Base-by-base conservation (phyloP, 2,329 filamentous ascomycete species). In the Aspergillus fumigatiaffinis region DNA sequence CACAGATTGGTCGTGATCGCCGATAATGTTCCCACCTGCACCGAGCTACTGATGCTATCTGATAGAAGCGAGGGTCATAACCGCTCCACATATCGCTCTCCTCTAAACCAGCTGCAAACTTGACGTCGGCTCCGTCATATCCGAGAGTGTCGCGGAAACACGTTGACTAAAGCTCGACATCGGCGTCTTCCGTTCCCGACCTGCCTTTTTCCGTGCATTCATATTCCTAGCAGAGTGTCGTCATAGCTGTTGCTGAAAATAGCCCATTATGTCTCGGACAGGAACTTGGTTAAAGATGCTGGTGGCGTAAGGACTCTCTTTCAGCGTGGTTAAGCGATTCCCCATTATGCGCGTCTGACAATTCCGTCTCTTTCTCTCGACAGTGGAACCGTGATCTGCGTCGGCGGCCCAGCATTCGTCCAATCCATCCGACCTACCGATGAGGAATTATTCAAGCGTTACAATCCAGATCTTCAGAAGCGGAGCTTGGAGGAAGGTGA, bases 391-490 rank as follows among this genome's bases (percentile, higher is more conserved):
- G 75, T 81, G 50, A 80, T 94, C 66, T 87, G 86, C 68, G 82
- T 97, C 58, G 94, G 94, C 53, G 94, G 94, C 3, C 94, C 94
- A 25, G 88, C 89, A 17, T 79, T 97, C 53, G 89, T 93, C 47
- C 84, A 87, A 76, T 96, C 87, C 46, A 63, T 79, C 56, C 75
- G 76, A 28, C 94, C 94, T 2, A 88, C 89, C 12, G 92, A 97
- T 66, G 94, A 97, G 75, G 92, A 97, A 77, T 83, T 99, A 46
- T 92, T 95, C 80, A 82, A 84, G 73, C 86, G 83, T 75, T 97
- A 97, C 79, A 97, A 93, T 74, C 93, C 93, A 0, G 94, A 97
- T 35, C 83, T 99, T n/a, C 90, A 94, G 71, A 90, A 90, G 74
- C 85, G 89, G 69, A 92, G 90, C 60, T 79, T 96, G n/a, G 92